Evolutionary conservation across 345 rosid genomes (phyloP).

Genomic region (Xanthoceras sorbifolium): DNA sequence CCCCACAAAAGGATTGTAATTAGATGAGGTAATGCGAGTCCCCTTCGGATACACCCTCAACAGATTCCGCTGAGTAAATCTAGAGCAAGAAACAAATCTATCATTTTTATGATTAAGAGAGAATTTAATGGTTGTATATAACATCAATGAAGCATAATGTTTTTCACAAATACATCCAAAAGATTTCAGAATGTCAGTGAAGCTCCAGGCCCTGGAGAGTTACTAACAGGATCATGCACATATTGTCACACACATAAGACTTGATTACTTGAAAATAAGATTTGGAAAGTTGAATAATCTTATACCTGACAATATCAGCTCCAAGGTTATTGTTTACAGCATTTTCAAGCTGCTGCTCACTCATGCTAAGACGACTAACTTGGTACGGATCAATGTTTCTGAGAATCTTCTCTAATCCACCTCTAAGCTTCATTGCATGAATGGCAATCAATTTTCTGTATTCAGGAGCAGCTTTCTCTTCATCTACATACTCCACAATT

Average conservation of each 20-base stretch:
- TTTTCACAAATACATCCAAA: not conserved
- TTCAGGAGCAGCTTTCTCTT: slow-evolving; percentile 38
- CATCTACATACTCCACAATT: slow-evolving; percentile 39
- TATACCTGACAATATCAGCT: slow-evolving; percentile 50
- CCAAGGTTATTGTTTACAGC: slow-evolving; percentile 40
- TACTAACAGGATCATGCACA: not conserved
- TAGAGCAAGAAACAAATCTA: slow-evolving; percentile 15
- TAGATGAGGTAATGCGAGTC: slow-evolving; percentile 70
- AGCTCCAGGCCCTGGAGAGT: too few species aligned
- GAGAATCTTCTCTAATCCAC: slow-evolving; percentile 41
- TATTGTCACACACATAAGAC: not conserved
- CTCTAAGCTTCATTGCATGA: slow-evolving; percentile 73
- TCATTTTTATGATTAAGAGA: not conserved
- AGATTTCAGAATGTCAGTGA: too few species aligned
- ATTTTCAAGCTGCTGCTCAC: slow-evolving; percentile 68
- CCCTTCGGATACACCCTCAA: slow-evolving; percentile 84
- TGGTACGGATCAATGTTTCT: slow-evolving; percentile 43
- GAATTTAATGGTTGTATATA: too few species aligned
- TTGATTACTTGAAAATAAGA: too few species aligned
- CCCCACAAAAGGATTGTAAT: slow-evolving; percentile 78
- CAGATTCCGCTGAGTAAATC: slow-evolving; percentile 81
- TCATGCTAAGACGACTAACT: slow-evolving; percentile 67
- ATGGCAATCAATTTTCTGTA: slow-evolving; percentile 68
- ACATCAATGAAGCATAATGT: not conserved
- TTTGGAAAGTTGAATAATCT: not conserved